phyloP scores from a whole-genome alignment of 192 early-diverging fungal species.

The Geranomyces variabilis region DNA sequence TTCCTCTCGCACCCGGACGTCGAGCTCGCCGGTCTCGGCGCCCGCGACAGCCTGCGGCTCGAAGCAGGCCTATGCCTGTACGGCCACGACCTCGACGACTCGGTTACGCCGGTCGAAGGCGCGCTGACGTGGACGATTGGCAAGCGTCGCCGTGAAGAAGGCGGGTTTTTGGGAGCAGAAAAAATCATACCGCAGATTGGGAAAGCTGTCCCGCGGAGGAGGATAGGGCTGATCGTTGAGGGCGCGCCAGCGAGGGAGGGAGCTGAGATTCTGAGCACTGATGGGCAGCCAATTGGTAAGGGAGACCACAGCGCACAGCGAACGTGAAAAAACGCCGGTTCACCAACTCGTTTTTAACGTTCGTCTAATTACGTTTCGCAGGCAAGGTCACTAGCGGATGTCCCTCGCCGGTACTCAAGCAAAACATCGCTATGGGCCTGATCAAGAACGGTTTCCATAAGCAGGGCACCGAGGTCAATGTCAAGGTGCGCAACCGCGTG shows the following conservation, averaged over 20 bases:
- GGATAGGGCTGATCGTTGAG: conserved; percentile 88
- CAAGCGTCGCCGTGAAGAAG: conserved; percentile 84
- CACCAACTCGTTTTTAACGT: no score
- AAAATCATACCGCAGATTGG: conserved; percentile 86
- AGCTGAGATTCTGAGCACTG: conserved; percentile 34
- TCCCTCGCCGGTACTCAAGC: conserved; percentile 87
- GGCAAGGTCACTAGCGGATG: conserved; percentile 92
- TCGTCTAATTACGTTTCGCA: no score
- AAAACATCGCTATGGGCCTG: conserved; percentile 98
- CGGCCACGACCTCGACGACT: conserved; percentile 93
- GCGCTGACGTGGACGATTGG: conserved; percentile 93
- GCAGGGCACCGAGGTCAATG: conserved; percentile 85
- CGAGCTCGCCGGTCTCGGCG: conserved; percentile 91
- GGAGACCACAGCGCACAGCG: no score
- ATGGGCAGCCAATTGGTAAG: conserved; percentile 40
- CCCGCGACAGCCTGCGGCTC: conserved; percentile 91
- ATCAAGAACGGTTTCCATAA: conserved; percentile 89
- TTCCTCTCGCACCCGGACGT: conserved; percentile 72
- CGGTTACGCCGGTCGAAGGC: conserved; percentile 90
- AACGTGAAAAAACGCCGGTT: background rate
- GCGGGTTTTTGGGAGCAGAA: conserved; percentile 89
- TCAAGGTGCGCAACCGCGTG: conserved; percentile 84
- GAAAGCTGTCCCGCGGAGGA: conserved; percentile 67
- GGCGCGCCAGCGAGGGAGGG: conserved; percentile 87
- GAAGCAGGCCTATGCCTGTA: conserved; percentile 98